Conservation (phyloP, 768 basidiomycete genomes). For the Cystobasidium ongulense region DNA sequence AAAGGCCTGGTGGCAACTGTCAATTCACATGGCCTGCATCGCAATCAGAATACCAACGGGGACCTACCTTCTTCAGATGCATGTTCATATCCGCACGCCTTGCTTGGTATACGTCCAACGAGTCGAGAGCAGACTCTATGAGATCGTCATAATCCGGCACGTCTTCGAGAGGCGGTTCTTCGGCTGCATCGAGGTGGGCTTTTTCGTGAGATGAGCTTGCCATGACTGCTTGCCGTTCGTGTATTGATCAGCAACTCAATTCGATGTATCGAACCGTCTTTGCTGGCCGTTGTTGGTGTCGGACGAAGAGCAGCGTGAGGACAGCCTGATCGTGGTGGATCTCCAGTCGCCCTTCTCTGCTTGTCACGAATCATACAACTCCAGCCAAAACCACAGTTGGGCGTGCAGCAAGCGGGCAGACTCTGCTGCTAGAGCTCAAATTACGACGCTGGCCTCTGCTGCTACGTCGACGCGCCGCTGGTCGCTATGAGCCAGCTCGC, state of each 20-base stretch:
- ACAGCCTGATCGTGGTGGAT: no score
- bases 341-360: no score
- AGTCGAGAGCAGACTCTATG: constrained; percentile 17
- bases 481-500: not conserved
- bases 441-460: not conserved
- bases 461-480: not conserved
- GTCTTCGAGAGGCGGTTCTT: not conserved
- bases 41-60: not conserved
- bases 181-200: not conserved
- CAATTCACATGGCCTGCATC: no score
- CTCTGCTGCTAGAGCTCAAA: no score
- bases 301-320: no score
- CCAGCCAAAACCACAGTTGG: no score
- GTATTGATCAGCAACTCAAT: no score
- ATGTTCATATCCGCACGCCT: constrained; percentile 8
- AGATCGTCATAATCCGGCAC: constrained; percentile 20
- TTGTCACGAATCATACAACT: no score
- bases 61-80: constrained; percentile 14
- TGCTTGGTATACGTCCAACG: constrained; percentile 15
- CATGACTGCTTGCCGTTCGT: no score
- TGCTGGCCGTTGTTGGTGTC: no score
- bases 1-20: constrained; percentile 13
- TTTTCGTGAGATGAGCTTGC: not conserved
- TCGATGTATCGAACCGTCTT: no score
- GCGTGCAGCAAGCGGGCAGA: no score